phyloP scores from a whole-genome alignment of 1,139 yeast species.

The Magnusiomyces ingens region DNA sequence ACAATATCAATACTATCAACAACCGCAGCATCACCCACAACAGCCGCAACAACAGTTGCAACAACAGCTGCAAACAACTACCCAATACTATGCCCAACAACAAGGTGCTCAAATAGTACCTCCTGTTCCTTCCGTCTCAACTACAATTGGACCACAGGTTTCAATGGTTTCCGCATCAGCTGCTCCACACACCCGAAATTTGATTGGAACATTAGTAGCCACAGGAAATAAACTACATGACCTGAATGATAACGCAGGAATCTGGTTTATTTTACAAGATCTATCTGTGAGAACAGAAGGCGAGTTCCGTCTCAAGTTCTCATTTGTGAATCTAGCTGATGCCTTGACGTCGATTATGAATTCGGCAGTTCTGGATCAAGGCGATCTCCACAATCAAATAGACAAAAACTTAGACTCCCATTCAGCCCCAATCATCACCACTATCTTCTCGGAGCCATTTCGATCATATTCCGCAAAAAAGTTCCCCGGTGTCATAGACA shows the following conservation, averaged over 20 bases:
- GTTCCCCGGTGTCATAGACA: slow-evolving; percentile 42
- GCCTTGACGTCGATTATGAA: slow-evolving; percentile 8
- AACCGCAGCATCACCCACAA: slow-evolving; percentile 9
- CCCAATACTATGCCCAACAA: slow-evolving; percentile 5
- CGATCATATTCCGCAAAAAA: slow-evolving; percentile 39
- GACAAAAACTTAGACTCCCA: slow-evolving; percentile 16
- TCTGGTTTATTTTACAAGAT: slow-evolving; percentile 41
- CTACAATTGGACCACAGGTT: neutral
- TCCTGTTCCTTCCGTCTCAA: neutral
- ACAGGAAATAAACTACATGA: slow-evolving; percentile 38
- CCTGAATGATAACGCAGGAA: slow-evolving; percentile 33
- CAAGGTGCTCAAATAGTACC: neutral
- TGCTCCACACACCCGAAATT: slow-evolving; percentile 29
- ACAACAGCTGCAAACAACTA: slow-evolving; percentile 7
- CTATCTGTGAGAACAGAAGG: slow-evolving; percentile 42
- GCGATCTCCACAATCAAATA: neutral
- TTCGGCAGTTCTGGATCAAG: neutral
- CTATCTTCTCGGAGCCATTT: slow-evolving; percentile 34
- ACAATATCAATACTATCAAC: slow-evolving; percentile 15
- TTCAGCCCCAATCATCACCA: slow-evolving; percentile 30
- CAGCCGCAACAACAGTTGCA: slow-evolving; percentile 6
- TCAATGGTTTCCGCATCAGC: neutral
- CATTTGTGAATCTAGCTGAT: slow-evolving; percentile 32
- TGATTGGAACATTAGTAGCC: slow-evolving; percentile 38
- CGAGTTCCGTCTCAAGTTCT: slow-evolving; percentile 36